Percentiles rank a stretch among this genome's conserved stretches.
These are phyloP conservation scores for Diaporthe vexans DNA, from an alignment of 2,329 filamentous ascomycete species.

Conservation along the genomic window DNA sequence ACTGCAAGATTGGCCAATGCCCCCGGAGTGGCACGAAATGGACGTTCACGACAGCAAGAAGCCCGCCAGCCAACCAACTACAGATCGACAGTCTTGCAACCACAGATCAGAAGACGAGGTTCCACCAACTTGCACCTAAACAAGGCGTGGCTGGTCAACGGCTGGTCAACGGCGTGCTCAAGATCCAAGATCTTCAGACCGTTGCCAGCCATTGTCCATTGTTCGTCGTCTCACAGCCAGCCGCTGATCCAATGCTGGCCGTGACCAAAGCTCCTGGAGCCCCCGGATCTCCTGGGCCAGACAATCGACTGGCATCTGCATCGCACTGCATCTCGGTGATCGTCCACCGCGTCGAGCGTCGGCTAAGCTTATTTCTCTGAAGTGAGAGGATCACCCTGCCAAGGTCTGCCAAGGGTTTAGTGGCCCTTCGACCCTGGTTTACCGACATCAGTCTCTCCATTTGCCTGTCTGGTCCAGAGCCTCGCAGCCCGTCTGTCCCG, in stretches of 20 bases:
- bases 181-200: background rate
- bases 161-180: slow-evolving; percentile 20
- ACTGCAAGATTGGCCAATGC: background rate
- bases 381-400: slow-evolving; percentile 35
- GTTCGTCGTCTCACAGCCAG: slow-evolving; percentile 1
- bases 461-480: slow-evolving; percentile 11
- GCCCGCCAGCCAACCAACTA: slow-evolving; percentile 1
- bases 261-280: background rate
- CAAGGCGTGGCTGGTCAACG: slow-evolving; percentile 30
- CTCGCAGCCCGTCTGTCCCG: slow-evolving; percentile 1
- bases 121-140: background rate
- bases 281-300: background rate
- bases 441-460: slow-evolving; percentile 16
- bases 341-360: slow-evolving; percentile 3
- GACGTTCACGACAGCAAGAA: background rate
- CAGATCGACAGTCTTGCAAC: slow-evolving; percentile 15
- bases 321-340: slow-evolving; percentile 25
- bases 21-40: background rate
- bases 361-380: slow-evolving; percentile 39
- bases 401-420: slow-evolving; percentile 37
- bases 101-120: background rate
- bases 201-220: background rate
- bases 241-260: background rate
- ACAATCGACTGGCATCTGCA: slow-evolving; percentile 12
- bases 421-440: slow-evolving; percentile 7